phyloP scores from a whole-genome alignment of 148 eudicot genomes.

The Rhododendron henanense region DNA sequence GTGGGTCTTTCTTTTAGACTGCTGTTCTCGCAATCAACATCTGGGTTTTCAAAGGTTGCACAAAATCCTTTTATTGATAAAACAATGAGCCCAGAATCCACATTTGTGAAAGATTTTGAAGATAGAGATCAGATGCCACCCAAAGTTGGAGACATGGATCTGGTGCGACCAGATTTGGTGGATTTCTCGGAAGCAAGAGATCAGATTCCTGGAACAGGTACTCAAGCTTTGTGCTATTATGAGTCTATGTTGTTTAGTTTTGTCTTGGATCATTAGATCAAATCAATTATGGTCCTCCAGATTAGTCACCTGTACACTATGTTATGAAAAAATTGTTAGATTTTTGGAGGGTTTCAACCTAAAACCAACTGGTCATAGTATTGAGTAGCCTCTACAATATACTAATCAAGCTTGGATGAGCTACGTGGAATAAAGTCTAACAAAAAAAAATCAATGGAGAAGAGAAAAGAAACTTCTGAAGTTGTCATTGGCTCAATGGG shows the following conservation, averaged over 20 bases:
- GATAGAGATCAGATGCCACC: slow-evolving; percentile 11
- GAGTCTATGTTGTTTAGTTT: background rate
- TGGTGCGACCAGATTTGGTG: background rate
- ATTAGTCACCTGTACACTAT: too few species aligned
- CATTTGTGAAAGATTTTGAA: background rate
- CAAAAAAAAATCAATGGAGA: background rate
- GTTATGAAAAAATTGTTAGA: too few species aligned
- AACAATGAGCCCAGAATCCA: background rate
- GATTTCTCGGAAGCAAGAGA: slow-evolving; percentile 8
- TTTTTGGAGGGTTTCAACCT: too few species aligned
- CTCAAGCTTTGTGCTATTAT: background rate
- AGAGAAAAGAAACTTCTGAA: background rate
- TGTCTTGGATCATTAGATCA: background rate
- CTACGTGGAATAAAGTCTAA: background rate
- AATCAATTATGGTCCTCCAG: too few species aligned
- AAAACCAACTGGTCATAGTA: too few species aligned
- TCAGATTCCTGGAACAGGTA: slow-evolving; percentile 16
- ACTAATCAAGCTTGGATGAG: background rate
- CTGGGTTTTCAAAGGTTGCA: slow-evolving; percentile 19
- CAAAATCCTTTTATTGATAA: background rate
- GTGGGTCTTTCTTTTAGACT: slow-evolving; percentile 31
- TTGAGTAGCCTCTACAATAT: too few species aligned
- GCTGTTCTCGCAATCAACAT: slow-evolving; percentile 21
- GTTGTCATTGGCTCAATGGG: background rate
- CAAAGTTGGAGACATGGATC: background rate